A percentile compares a stretch with the other conserved stretches of the same genome.
These are phyloP conservation scores for Trichomonas gallinae DNA, from an alignment of 208 protist genomes.

Conservation along the genomic window DNA sequence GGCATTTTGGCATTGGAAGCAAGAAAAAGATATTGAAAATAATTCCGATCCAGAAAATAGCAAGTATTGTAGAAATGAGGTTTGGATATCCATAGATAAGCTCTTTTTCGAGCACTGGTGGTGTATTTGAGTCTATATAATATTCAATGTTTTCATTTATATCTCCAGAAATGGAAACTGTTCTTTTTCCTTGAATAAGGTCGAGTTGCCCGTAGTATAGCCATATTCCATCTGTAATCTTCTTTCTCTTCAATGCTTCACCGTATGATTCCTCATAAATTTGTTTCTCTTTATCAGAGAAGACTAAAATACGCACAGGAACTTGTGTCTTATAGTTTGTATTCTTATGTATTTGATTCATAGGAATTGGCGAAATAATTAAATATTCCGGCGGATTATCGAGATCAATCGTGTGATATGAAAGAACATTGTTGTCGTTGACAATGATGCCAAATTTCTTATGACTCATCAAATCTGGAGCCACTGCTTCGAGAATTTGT, in stretches of 20 bases:
- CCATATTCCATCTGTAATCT: neutral
- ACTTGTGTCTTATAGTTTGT: neutral
- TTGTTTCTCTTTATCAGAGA: neutral
- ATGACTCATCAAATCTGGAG: neutral
- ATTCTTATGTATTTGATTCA: neutral
- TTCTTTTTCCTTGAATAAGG: neutral
- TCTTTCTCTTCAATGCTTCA: neutral
- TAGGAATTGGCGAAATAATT: neutral
- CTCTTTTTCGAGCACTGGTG: neutral
- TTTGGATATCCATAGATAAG: neutral
- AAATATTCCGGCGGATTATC: neutral
- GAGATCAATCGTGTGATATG: neutral
- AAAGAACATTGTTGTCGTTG: neutral
- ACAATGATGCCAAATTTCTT: neutral
- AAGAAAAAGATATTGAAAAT: neutral
- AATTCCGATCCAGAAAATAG: neutral
- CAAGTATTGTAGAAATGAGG: neutral
- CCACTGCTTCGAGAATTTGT: neutral
- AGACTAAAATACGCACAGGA: neutral
- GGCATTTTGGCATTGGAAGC: neutral
- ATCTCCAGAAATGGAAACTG: neutral
- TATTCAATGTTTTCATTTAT: neutral
- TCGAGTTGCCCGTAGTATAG: neutral
- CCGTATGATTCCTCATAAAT: neutral
- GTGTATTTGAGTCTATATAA: neutral